Evolutionary conservation across 805 yeast species (phyloP).

Genomic region (Zygotorulaspora florentina): DNA sequence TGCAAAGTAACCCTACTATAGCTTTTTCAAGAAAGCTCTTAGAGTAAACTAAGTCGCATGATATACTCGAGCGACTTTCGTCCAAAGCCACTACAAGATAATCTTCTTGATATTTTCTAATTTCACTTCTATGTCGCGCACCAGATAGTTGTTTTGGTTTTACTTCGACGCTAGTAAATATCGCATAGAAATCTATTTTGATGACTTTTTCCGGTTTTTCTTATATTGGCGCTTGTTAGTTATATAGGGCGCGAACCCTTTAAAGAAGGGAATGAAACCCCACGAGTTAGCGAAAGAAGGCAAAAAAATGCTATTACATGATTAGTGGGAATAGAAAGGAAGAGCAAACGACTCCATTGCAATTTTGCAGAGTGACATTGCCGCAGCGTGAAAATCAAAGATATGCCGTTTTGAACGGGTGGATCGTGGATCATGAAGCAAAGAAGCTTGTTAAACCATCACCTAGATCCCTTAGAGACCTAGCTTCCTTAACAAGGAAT

Average conservation of each 20-base stretch:
- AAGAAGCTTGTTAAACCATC: not conserved
- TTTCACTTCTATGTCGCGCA: too few relatives aligned
- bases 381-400: not conserved
- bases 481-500: not conserved
- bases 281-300: too few relatives aligned
- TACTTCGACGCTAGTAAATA: not conserved
- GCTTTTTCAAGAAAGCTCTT: too few relatives aligned
- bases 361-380: not conserved
- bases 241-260: not conserved
- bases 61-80: too few relatives aligned
- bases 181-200: not conserved
- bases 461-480: not conserved
- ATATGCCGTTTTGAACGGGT: not conserved
- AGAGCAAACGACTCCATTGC: too few relatives aligned
- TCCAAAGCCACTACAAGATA: too few relatives aligned
- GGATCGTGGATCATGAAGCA: not conserved
- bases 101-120: too few relatives aligned
- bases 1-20: too few relatives aligned
- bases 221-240: not conserved
- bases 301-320: too few relatives aligned
- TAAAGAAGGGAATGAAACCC: not conserved
- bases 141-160: too few relatives aligned
- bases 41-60: too few relatives aligned
- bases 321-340: too few relatives aligned
- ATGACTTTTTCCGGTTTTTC: not conserved